Conservation (phyloP, 2,329 filamentous ascomycete genomes). For the Dryadomyces quercus-mongolicae region DNA sequence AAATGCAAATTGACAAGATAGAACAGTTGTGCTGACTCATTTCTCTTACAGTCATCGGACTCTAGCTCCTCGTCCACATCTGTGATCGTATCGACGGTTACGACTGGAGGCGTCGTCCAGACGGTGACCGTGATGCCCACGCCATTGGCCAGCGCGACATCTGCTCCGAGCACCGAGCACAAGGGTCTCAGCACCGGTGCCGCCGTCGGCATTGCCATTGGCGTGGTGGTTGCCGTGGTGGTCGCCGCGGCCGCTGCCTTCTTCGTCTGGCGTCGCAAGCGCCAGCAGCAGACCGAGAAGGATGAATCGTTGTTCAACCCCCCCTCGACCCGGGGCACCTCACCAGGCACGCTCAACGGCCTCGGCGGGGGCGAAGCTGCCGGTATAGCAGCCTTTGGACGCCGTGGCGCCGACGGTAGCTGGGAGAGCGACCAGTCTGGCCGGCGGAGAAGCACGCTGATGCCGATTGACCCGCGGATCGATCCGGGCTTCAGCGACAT, state of each 20-base stretch:
- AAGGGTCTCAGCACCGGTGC: slow-evolving; percentile 30
- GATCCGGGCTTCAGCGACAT: slow-evolving; percentile 47
- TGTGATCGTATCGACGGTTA: slow-evolving; percentile 37
- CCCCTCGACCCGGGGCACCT: slow-evolving; percentile 36
- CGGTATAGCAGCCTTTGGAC: slow-evolving; percentile 6
- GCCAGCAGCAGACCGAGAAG: slow-evolving; percentile 28
- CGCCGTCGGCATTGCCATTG: slow-evolving; percentile 40
- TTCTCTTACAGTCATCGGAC: neutral
- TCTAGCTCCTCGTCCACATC: neutral
- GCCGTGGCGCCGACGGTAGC: slow-evolving; percentile 4
- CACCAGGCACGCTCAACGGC: slow-evolving; percentile 33
- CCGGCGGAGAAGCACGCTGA: slow-evolving; percentile 35
- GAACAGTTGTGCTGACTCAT: neutral
- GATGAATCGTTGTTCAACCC: slow-evolving; percentile 25
- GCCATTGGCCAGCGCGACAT: neutral
- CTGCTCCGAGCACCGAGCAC: slow-evolving; percentile 9
- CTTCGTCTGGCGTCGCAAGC: slow-evolving; percentile 21
- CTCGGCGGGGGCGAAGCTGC: slow-evolving; percentile 27
- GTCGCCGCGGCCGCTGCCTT: slow-evolving; percentile 25
- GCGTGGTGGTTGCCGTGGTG: slow-evolving; percentile 23
- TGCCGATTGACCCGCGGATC: slow-evolving; percentile 51
- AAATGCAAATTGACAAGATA: too few species aligned
- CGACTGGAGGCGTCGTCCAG: slow-evolving; percentile 36
- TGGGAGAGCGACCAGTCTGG: slow-evolving; percentile 26
- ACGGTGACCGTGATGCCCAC: slow-evolving; percentile 42